A percentile compares a stretch with the other conserved stretches of the same genome.
Conservation (phyloP, 1,139 yeast species). For the Suhomyces atakaporum region DNA sequence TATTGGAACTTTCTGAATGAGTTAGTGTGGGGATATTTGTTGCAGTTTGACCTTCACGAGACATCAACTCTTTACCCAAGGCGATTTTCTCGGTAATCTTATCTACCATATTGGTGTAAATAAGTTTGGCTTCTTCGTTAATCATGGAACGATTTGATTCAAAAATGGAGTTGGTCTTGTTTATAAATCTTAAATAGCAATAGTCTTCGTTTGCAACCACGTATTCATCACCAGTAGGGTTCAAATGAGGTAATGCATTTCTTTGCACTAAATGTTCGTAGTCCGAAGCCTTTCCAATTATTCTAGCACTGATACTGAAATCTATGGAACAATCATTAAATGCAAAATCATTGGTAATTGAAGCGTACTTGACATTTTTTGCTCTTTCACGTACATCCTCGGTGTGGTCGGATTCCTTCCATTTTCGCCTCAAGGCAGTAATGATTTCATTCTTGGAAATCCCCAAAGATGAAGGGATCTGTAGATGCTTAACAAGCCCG, state of each 20-base stretch:
- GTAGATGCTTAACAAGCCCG: slow-evolving; percentile 37
- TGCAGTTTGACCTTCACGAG: slow-evolving; percentile 1
- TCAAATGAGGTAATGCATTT: slow-evolving; percentile 17
- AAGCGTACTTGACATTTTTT: slow-evolving; percentile 20
- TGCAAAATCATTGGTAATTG: slow-evolving; percentile 33
- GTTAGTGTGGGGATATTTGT: not conserved
- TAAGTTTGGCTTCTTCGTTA: slow-evolving; percentile 34
- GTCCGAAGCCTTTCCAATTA: slow-evolving; percentile 38
- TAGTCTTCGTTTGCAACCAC: slow-evolving; percentile 39
- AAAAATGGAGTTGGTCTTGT: slow-evolving; percentile 27
- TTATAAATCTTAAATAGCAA: slow-evolving; percentile 30
- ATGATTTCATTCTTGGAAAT: slow-evolving; percentile 30
- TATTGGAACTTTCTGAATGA: slow-evolving; percentile 4
- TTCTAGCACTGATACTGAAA: slow-evolving; percentile 39
- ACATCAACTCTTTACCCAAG: slow-evolving; percentile 24
- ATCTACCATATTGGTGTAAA: slow-evolving; percentile 29
- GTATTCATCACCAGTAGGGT: slow-evolving; percentile 33
- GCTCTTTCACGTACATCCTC: slow-evolving; percentile 11
- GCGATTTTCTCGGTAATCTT: slow-evolving; percentile 30
- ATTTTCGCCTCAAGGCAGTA: slow-evolving; percentile 30
- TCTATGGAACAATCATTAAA: slow-evolving; percentile 35
- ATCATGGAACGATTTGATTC: slow-evolving; percentile 35
- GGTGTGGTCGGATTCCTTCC: slow-evolving; percentile 22
- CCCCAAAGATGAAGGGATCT: slow-evolving; percentile 41
- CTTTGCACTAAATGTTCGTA: slow-evolving; percentile 26